Conservation (phyloP, 2,329 filamentous ascomycete genomes). For the Fusarium hainanense region DNA sequence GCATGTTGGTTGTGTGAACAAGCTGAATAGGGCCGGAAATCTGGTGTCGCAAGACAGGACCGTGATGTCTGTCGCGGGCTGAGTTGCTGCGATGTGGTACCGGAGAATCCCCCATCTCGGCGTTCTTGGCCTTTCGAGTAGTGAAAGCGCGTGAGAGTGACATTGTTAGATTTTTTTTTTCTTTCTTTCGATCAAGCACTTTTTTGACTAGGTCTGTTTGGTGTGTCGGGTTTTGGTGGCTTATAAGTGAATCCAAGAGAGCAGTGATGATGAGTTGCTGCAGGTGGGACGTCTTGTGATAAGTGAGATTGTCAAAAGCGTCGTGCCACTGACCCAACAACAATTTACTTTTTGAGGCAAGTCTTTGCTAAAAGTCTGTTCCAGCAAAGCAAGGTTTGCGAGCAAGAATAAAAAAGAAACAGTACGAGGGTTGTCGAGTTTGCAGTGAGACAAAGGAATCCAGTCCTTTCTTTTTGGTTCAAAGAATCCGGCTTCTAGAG, state of each 20-base stretch:
- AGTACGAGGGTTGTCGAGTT: conserved; percentile 31
- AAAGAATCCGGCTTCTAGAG: conserved; percentile 35
- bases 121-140: conserved; percentile 70
- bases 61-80: conserved; percentile 55
- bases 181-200: neutral
- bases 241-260: conserved; percentile 15
- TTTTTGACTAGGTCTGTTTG: conserved; percentile 10
- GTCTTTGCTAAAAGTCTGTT: conserved; percentile 18
- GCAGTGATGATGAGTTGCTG: conserved; percentile 10
- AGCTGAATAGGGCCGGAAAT: conserved; percentile 91
- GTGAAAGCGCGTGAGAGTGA: conserved; percentile 77
- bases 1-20: conserved; percentile 94
- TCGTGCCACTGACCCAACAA: conserved; percentile 40
- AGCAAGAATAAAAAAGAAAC: conserved; percentile 8
- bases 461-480: conserved; percentile 41
- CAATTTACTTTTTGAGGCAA: conserved; percentile 21
- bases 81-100: conserved; percentile 63
- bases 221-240: conserved; percentile 1
- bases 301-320: conserved; percentile 8
- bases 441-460: conserved; percentile 44
- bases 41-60: conserved; percentile 66
- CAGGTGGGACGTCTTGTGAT: conserved; percentile 10
- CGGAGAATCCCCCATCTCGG: conserved; percentile 57
- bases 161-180: conserved; percentile 50
- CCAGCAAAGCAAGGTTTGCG: conserved; percentile 29